Evolutionary conservation across 192 early-diverging fungal genomes (phyloP), one percentile per base, ranked within the genome.

Genomic region (Linnemannia hyalina): DNA sequence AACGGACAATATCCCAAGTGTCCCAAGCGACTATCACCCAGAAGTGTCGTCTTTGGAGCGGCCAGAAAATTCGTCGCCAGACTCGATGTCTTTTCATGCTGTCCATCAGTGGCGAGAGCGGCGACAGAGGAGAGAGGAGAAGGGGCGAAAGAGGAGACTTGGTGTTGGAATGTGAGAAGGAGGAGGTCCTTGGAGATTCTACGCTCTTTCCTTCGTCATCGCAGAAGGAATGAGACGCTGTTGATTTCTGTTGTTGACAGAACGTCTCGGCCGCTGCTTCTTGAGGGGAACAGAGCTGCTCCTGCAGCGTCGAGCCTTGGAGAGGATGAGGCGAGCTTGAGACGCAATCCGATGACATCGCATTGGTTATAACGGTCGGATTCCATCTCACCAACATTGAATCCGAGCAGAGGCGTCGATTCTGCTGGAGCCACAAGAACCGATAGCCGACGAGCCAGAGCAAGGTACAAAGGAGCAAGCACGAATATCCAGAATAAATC

Each of bases 401-500:
- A 44, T n/a, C 41, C 16, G n/a, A 73, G 18, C 11, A 16, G 26
- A 11, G 15, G 49, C 15, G 38, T 22, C 36, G 69, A 40, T 4
- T 70, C 4, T 42, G 40, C 69, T 22, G 22, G 40, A 70, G 4
- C 69, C 69, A 20, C 22, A 38, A 40, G 65, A 68, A 68, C 65
- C 65, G 65, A 26, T 32, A 68, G 26, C n/a, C 26, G 1, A 68
- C 13, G 65, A 68, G 65, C 69, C 69, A 38, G 49, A 52, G 41
- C 35, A 87, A 8, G 4, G 88, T 73, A 9, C 65, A 20, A 22
- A 42, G 69, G 9, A 86, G 38, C 13, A 88, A 47, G 5, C 54
- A 35, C 18, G 32, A 46, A 72, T 90, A 90, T 6, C 52, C 74
- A 42, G 74, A 41, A 57, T 85, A 95, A 22, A 95, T 93, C n/a